Conservation (phyloP, 163 green algal species). For the Chlorella variabilis region DNA sequence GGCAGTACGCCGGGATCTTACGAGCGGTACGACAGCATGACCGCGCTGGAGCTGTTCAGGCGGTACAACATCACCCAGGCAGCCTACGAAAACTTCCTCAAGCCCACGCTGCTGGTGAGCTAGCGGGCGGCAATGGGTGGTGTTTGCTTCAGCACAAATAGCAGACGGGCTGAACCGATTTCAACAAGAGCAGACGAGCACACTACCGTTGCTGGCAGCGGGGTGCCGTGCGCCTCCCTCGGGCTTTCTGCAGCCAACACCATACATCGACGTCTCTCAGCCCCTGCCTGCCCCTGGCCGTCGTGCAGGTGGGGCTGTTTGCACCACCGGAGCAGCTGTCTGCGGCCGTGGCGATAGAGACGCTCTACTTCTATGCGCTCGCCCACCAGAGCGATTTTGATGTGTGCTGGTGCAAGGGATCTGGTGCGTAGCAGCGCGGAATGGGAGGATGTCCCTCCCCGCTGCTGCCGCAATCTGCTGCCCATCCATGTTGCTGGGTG, state of each 20-base stretch:
- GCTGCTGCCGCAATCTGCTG: too few species aligned
- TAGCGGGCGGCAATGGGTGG: not conserved
- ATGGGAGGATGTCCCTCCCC: too few species aligned
- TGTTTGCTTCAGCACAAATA: not conserved
- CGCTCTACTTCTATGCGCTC: conserved; percentile 93
- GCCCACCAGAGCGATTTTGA: conserved; percentile 93
- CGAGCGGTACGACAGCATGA: conserved; percentile 50
- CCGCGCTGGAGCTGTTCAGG: conserved; percentile 62
- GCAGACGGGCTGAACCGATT: too few species aligned
- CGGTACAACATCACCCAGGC: conserved; percentile 74
- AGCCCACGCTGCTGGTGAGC: conserved; percentile 87
- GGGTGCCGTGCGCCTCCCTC: too few species aligned
- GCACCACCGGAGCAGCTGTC: conserved; percentile 87
- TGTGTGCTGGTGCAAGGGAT: conserved; percentile 89
- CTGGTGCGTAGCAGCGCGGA: conserved; percentile 7
- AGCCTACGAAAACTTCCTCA: conserved; percentile 89
- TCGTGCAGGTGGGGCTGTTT: conserved; percentile 77
- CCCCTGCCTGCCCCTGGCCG: too few species aligned
- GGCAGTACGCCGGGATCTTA: conserved; percentile 59
- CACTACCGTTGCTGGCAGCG: too few species aligned
- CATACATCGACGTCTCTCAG: too few species aligned
- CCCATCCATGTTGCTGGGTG: too few species aligned
- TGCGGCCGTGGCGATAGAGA: conserved; percentile 78
- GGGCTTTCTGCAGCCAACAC: too few species aligned
- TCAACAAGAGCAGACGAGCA: too few species aligned